Evolutionary conservation across 768 basidiomycete species (phyloP).

Genomic region (Boletus rufocinnamomeus): DNA sequence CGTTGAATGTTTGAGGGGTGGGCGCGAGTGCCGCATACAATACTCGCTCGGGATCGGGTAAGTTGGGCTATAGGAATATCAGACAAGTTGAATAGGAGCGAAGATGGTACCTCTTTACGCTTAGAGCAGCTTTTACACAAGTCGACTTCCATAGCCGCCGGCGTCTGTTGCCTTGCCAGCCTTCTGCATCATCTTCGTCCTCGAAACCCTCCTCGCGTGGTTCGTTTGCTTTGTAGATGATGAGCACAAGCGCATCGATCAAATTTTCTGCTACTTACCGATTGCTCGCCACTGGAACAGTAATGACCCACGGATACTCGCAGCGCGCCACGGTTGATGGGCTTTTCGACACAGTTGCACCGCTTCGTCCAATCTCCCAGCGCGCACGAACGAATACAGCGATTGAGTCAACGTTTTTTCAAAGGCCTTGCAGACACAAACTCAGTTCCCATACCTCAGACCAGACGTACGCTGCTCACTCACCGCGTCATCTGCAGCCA

Average conservation of each 20-base stretch:
- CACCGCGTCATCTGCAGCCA: slow-evolving; percentile 81
- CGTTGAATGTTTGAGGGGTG: slow-evolving; percentile 59
- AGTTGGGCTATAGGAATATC: slow-evolving; percentile 42
- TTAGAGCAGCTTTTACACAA: slow-evolving; percentile 77
- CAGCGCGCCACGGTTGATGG: slow-evolving; percentile 91
- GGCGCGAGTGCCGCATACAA: slow-evolving; percentile 87
- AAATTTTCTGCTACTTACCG: slow-evolving; percentile 43
- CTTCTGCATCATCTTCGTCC: slow-evolving; percentile 43
- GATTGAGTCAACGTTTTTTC: slow-evolving; percentile 78
- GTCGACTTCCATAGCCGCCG: slow-evolving; percentile 86
- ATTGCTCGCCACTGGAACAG: slow-evolving; percentile 77
- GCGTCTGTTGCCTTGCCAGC: slow-evolving; percentile 74
- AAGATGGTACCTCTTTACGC: slow-evolving; percentile 42
- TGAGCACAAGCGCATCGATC: slow-evolving; percentile 33
- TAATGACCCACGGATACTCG: slow-evolving; percentile 80
- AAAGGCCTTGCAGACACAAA: slow-evolving; percentile 54
- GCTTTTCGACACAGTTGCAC: slow-evolving; percentile 78
- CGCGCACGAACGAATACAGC: slow-evolving; percentile 79
- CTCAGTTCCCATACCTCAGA: neutral
- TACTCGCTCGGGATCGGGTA: slow-evolving; percentile 76
- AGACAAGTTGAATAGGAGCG: neutral
- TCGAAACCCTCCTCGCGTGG: slow-evolving; percentile 49
- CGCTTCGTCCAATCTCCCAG: slow-evolving; percentile 84
- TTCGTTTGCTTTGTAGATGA: slow-evolving; percentile 47
- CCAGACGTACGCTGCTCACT: slow-evolving; percentile 25